These are phyloP conservation scores for Diaporthe citrichinensis DNA, from an alignment of 2,329 filamentous ascomycete genomes.

Conservation along the genomic window DNA sequence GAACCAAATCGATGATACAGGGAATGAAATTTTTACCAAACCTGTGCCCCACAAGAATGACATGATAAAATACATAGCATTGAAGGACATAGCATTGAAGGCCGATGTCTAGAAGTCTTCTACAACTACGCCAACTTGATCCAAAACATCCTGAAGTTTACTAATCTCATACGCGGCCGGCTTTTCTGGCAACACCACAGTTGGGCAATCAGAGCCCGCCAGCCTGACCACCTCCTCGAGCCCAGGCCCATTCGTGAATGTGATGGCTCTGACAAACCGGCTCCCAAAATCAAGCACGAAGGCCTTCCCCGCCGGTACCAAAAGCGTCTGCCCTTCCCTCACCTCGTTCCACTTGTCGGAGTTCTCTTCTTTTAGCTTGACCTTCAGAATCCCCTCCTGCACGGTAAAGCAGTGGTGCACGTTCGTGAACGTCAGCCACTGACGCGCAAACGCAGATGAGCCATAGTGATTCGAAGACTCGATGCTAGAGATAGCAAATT, in stretches of 20 bases:
- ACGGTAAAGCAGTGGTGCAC: constrained; percentile 68
- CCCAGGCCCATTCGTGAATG: constrained; percentile 64
- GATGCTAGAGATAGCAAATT: constrained; percentile 68
- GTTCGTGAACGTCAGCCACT: constrained; percentile 57
- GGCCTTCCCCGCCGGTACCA: constrained; percentile 61
- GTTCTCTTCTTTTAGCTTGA: constrained; percentile 54
- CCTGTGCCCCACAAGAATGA: too few relatives aligned
- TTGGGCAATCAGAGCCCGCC: constrained; percentile 52
- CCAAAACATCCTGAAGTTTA: constrained; percentile 40
- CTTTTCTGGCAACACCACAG: constrained; percentile 57
- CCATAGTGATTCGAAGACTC: constrained; percentile 59
- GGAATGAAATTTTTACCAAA: too few relatives aligned
- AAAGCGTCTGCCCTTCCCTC: constrained; percentile 62
- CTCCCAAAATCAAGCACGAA: constrained; percentile 61
- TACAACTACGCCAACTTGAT: constrained; percentile 6
- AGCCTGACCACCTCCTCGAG: constrained; percentile 61
- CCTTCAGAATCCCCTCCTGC: constrained; percentile 59
- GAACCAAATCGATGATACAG: too few relatives aligned
- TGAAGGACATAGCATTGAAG: neutral
- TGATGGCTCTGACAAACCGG: constrained; percentile 61
- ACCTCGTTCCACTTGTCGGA: constrained; percentile 50
- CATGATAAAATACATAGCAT: too few relatives aligned
- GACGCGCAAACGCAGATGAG: constrained; percentile 50
- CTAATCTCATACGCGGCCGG: constrained; percentile 46
- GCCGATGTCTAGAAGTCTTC: constrained; percentile 1